These are phyloP conservation scores for Jacaranda copaia DNA, from an alignment of 257 asterid genomes.

Conservation along the genomic window DNA sequence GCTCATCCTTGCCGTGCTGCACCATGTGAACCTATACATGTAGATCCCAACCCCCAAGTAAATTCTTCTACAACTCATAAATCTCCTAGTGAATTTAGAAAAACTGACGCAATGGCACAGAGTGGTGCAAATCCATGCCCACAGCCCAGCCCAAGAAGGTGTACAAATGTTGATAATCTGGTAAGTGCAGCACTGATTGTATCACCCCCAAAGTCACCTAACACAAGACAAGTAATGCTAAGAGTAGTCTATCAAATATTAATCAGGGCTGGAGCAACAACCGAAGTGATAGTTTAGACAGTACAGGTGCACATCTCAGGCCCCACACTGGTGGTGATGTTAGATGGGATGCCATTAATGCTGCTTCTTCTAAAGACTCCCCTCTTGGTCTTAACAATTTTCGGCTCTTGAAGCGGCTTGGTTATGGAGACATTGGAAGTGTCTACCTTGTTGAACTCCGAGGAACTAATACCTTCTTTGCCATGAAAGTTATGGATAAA, in stretches of 20 bases:
- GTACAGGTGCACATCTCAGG: slow-evolving; percentile 59
- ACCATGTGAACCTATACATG: slow-evolving; percentile 34
- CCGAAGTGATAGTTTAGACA: slow-evolving; percentile 72
- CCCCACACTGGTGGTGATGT: slow-evolving; percentile 97
- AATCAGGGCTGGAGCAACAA: slow-evolving; percentile 49
- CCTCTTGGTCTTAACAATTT: slow-evolving; percentile 77
- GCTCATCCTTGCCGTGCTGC: slow-evolving; percentile 38
- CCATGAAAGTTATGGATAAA: slow-evolving; percentile 97
- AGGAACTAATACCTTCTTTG: slow-evolving; percentile 75
- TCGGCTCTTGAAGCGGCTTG: slow-evolving; percentile 81
- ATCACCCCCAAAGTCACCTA: slow-evolving; percentile 39
- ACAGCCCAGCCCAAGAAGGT: slow-evolving; percentile 39
- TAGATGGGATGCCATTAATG: slow-evolving; percentile 85
- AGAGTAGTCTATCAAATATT: slow-evolving; percentile 35
- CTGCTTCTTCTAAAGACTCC: slow-evolving; percentile 59
- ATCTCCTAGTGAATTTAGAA: slow-evolving; percentile 35
- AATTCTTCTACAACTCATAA: slow-evolving; percentile 29
- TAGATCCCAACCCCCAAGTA: slow-evolving; percentile 25
- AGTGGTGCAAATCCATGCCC: slow-evolving; percentile 31
- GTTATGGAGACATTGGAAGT: slow-evolving; percentile 94
- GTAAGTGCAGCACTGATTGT: slow-evolving; percentile 20
- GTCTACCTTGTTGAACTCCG: slow-evolving; percentile 88
- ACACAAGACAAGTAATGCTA: slow-evolving; percentile 34
- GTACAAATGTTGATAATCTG: slow-evolving; percentile 26
- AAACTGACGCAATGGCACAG: slow-evolving; percentile 25